These are phyloP conservation scores for Castanea crenata DNA, from an alignment of 306 rosid genomes.

Conservation along the genomic window DNA sequence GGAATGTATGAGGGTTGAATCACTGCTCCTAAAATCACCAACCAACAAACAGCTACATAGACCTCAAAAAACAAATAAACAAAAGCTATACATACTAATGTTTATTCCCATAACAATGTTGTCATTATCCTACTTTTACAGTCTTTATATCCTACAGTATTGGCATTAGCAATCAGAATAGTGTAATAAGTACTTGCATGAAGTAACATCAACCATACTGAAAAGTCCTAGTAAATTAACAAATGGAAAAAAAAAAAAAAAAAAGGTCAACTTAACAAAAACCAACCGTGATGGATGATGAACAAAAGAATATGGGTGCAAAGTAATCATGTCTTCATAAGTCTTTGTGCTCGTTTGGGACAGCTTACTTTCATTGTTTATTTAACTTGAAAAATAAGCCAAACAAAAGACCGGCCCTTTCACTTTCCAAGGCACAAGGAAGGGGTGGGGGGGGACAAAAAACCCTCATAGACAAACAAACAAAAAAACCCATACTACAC, in stretches of 20 bases:
- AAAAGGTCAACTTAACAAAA: too few relatives aligned
- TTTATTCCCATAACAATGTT: neutral
- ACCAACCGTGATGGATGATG: too few relatives aligned
- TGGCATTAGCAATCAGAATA: neutral
- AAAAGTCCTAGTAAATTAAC: neutral
- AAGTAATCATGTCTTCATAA: too few relatives aligned
- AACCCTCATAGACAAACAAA: neutral
- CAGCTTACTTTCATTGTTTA: too few relatives aligned
- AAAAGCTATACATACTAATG: neutral
- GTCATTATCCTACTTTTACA: neutral
- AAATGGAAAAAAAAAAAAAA: neutral
- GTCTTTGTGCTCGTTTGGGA: too few relatives aligned
- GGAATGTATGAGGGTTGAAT: neutral
- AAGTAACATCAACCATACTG: neutral
- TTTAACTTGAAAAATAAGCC: neutral
- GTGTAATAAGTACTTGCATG: neutral
- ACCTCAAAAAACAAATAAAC: neutral
- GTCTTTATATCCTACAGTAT: neutral
- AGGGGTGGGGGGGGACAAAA: neutral
- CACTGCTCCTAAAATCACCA: neutral
- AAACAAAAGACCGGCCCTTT: neutral
- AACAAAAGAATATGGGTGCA: too few relatives aligned
- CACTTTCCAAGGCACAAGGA: neutral
- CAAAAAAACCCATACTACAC: neutral
- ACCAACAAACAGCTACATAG: neutral